Base-by-base conservation (phyloP, 2,329 filamentous ascomycete species). In the Pestalotiopsis sp. region DNA sequence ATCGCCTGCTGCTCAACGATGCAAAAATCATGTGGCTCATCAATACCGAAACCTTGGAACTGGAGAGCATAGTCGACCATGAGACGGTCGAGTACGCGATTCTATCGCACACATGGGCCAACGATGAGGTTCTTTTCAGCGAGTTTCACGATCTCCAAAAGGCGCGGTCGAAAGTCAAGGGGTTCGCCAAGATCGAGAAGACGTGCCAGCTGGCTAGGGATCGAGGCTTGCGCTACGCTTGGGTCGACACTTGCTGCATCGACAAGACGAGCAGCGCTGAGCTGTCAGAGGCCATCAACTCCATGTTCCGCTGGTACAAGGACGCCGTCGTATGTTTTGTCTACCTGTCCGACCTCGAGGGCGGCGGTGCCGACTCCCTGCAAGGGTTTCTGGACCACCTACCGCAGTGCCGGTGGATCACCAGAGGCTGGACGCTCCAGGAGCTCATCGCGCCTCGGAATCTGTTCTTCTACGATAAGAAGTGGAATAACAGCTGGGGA, bases 101-200 rank as follows among this genome's bases (percentile, higher is more conserved):
- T 27, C 73, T 82, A 0, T 81, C 79, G 2, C 80, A 81, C 60
- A 80, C 77, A 0, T 81, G 80, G 78, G 74, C 71, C 9, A 67
- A 72, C 1, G 75, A 76, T 0, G 78, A 81, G 63, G 72, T 79
- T 0, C 70, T 70, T 3, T 76, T 77, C 31, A 71, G 77, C n/a
- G 75, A 78, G 17, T 72, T 73, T 17, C 5, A 27, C 9, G 62
- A 69, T 17, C 3, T 36, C 1, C 27, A 17, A 5, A 38, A n/a
- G 27, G 31, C 31, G 11, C 27, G n/a, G 11, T 23, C 3, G 11
- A 41, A 31, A 13, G 2, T 2, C 1, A 41, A 38, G 7, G 31
- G 31, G 5, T 72, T 67, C 41, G 56, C n/a, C 4, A 74, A 75
- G 58, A 72, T 75, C 39, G 27, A 68, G n/a, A 62, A 36, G 11